phyloP scores from a whole-genome alignment of 2,329 filamentous ascomycete species.

The Diaporthe caulivora region DNA sequence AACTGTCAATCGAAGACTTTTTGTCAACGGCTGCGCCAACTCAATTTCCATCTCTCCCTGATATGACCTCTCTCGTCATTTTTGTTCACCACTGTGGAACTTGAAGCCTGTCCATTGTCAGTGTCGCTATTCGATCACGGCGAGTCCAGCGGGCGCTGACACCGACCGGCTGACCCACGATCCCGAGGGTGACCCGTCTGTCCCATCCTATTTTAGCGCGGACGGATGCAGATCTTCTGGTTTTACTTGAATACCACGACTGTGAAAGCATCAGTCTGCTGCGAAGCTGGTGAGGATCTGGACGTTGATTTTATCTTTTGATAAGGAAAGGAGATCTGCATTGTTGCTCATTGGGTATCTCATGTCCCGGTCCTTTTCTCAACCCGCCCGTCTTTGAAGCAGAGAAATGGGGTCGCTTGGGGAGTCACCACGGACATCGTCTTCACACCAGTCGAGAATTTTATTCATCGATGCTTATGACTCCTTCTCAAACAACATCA shows the following conservation, averaged over 20 bases:
- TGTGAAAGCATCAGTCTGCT: neutral
- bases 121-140: slow-evolving; percentile 2
- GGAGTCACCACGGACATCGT: slow-evolving; percentile 12
- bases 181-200: slow-evolving; percentile 9
- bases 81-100: neutral
- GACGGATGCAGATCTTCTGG: neutral
- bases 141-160: slow-evolving; percentile 13
- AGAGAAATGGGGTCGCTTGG: slow-evolving; percentile 34
- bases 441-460: slow-evolving; percentile 56
- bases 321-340: neutral
- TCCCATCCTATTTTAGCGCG: neutral
- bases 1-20: slow-evolving; percentile 11
- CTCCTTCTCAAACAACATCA: slow-evolving; percentile 96
- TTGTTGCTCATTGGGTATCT: neutral
- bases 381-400: neutral
- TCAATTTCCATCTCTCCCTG: neutral
- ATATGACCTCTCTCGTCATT: neutral
- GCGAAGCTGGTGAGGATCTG: neutral
- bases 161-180: slow-evolving; percentile 13
- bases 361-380: neutral
- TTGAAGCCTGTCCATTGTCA: neutral
- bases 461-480: slow-evolving; percentile 97
- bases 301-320: neutral
- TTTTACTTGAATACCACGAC: neutral
- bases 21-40: neutral